These are phyloP conservation scores for Saccharomycopsis javanensis DNA, from an alignment of 805 yeast genomes.

Conservation along the genomic window DNA sequence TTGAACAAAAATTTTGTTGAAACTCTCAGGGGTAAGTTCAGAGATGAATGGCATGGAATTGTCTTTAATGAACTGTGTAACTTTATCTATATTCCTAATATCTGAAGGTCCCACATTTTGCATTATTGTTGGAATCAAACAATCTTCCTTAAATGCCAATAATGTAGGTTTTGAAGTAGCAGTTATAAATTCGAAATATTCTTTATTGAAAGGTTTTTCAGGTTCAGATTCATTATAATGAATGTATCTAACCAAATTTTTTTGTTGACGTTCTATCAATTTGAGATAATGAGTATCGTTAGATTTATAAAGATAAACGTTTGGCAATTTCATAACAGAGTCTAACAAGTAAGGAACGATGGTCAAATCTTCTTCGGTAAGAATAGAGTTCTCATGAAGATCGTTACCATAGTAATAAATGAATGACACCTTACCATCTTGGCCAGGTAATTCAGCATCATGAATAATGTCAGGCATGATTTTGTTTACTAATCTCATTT, in stretches of 20 bases:
- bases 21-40: slow-evolving; percentile 37
- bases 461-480: slow-evolving; percentile 25
- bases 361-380: slow-evolving; percentile 47
- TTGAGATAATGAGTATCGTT: slow-evolving; percentile 34
- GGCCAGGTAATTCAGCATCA: slow-evolving; percentile 23
- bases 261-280: slow-evolving; percentile 32
- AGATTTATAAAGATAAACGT: slow-evolving; percentile 44
- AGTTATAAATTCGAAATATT: slow-evolving; percentile 40
- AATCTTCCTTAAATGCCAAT: slow-evolving; percentile 48
- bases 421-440: slow-evolving; percentile 38
- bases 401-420: slow-evolving; percentile 40
- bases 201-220: slow-evolving; percentile 32
- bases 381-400: slow-evolving; percentile 28
- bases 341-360: slow-evolving; percentile 52
- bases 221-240: slow-evolving; percentile 33
- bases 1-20: slow-evolving; percentile 19
- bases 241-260: slow-evolving; percentile 33
- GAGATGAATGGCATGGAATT: slow-evolving; percentile 43
- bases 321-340: slow-evolving; percentile 48
- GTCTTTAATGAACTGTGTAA: slow-evolving; percentile 41
- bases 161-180: slow-evolving; percentile 55
- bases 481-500: slow-evolving; percentile 23
- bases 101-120: slow-evolving; percentile 59
- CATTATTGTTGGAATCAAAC: slow-evolving; percentile 41
- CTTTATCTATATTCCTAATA: slow-evolving; percentile 38